These are phyloP conservation scores for Cylindricascospora bacillispora DNA, from an alignment of 1,139 yeast species.

Conservation along the genomic window DNA sequence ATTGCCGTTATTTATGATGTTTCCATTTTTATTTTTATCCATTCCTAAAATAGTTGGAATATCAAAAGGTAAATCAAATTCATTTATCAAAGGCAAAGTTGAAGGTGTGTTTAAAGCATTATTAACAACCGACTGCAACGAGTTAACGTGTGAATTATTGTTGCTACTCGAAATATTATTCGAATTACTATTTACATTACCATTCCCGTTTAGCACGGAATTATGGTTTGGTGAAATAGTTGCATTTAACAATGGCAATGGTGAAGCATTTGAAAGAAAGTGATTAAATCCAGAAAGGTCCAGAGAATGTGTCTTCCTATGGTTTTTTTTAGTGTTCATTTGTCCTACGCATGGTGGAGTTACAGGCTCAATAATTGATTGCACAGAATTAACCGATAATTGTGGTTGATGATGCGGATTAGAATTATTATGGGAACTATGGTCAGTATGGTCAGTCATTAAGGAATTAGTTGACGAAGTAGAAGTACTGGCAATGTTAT, in stretches of 20 bases:
- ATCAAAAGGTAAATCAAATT: slow-evolving; percentile 12
- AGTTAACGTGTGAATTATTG: background rate
- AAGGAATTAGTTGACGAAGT: slow-evolving; percentile 2
- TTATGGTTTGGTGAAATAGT: slow-evolving; percentile 8
- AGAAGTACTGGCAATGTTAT: no score
- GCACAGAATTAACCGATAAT: slow-evolving; percentile 27
- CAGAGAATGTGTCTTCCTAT: slow-evolving; percentile 24
- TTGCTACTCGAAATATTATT: background rate
- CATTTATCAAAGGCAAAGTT: slow-evolving; percentile 19
- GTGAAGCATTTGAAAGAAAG: slow-evolving; percentile 12
- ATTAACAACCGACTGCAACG: slow-evolving; percentile 1
- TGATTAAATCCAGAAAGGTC: slow-evolving; percentile 24
- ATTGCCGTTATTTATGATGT: slow-evolving; percentile 1
- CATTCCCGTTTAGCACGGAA: slow-evolving; percentile 7
- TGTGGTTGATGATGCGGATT: slow-evolving; percentile 25
- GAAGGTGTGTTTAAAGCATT: slow-evolving; percentile 3
- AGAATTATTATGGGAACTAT: no score
- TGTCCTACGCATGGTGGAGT: slow-evolving; percentile 25
- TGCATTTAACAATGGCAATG: slow-evolving; percentile 1
- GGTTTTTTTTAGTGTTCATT: slow-evolving; percentile 22
- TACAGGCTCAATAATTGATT: slow-evolving; percentile 30
- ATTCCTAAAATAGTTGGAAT: background rate
- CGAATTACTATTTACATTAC: background rate
- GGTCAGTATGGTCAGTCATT: no score
- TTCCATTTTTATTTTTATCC: background rate